Conservation (phyloP, 2,329 filamentous ascomycete species). For the Neofusicoccum laricinum region DNA sequence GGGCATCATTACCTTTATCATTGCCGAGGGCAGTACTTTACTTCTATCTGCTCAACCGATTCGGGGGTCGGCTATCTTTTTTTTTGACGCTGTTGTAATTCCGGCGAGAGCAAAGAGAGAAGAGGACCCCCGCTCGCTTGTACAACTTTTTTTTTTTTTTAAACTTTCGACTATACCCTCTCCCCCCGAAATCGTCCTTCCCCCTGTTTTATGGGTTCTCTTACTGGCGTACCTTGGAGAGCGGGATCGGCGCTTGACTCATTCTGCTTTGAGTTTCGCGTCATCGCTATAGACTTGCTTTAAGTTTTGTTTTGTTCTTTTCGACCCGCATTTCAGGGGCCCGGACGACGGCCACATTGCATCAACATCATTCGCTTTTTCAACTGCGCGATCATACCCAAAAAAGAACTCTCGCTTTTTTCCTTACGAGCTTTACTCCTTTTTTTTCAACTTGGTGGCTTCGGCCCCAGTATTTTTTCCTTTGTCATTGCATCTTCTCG, state of each 20-base stretch:
- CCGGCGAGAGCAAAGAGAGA: slow-evolving; percentile 14
- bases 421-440: background rate
- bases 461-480: background rate
- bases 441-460: background rate
- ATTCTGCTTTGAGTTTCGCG: background rate
- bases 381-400: background rate
- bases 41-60: background rate
- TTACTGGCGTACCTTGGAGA: slow-evolving; percentile 5
- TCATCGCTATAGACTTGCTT: slow-evolving; percentile 11
- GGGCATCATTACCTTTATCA: background rate
- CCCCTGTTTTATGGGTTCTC: slow-evolving; percentile 7
- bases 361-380: slow-evolving; percentile 1
- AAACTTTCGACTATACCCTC: slow-evolving; percentile 13
- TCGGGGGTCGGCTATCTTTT: background rate
- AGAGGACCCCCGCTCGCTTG: slow-evolving; percentile 13
- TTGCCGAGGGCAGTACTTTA: background rate
- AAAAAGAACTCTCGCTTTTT: slow-evolving; percentile 8
- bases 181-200: slow-evolving; percentile 6
- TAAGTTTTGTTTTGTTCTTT: background rate
- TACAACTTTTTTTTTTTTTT: slow-evolving; percentile 2
- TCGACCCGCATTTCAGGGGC: background rate
- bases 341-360: background rate
- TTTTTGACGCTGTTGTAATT: slow-evolving; percentile 7
- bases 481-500: background rate
- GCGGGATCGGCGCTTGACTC: slow-evolving; percentile 1